Percentiles rank a stretch among this genome's conserved stretches.
These are phyloP conservation scores for Stellera chamaejasme DNA, from an alignment of 345 rosid genomes.

Conservation along the genomic window DNA sequence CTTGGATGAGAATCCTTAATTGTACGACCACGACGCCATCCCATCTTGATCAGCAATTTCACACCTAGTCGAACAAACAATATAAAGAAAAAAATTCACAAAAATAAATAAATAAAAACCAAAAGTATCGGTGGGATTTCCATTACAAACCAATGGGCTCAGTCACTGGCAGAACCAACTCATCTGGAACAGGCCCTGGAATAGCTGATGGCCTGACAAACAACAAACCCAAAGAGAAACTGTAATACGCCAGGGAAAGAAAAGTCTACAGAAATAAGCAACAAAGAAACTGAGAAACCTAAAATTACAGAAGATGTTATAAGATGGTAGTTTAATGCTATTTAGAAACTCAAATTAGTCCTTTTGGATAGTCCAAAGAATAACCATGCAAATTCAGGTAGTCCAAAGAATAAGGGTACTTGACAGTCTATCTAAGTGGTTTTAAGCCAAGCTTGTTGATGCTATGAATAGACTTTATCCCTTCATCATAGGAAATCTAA, in stretches of 20 bases:
- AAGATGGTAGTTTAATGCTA: too few relatives aligned
- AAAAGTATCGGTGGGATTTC: conserved; percentile 3
- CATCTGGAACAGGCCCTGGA: conserved; percentile 94
- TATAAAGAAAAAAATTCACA: conserved; percentile 8
- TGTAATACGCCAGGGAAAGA: not conserved
- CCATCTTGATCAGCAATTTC: conserved; percentile 83
- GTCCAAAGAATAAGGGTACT: not conserved
- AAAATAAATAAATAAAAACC: not conserved
- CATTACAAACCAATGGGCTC: conserved; percentile 81
- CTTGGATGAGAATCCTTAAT: conserved; percentile 60
- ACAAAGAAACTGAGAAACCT: not conserved
- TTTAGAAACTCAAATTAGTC: too few relatives aligned
- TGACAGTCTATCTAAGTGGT: too few relatives aligned
- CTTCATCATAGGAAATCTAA: too few relatives aligned
- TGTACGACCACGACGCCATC: conserved; percentile 89
- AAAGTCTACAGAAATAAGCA: conserved; percentile 1
- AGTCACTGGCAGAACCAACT: conserved; percentile 71
- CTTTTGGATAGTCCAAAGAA: too few relatives aligned
- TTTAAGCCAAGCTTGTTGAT: too few relatives aligned
- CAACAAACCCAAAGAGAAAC: not conserved
- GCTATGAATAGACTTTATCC: too few relatives aligned
- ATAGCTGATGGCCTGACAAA: conserved; percentile 74
- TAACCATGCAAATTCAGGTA: not conserved
- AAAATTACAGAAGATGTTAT: conserved; percentile 9
- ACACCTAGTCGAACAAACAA: conserved; percentile 40